Evolutionary conservation across 129 eudicot genomes (phyloP).

Genomic region (Saussurea involucrata): DNA sequence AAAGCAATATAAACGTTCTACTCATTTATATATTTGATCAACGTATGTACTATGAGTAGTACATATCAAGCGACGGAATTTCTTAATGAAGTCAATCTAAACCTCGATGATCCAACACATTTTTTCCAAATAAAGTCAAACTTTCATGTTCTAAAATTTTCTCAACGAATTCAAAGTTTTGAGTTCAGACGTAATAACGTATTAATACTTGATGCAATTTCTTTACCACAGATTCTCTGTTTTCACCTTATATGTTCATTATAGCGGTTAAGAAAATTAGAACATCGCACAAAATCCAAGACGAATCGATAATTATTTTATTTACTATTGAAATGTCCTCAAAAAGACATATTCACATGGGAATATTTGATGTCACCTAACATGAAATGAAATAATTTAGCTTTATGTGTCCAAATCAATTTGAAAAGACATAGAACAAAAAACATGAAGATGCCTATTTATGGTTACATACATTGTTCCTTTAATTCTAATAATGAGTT

Average conservation of each 20-base stretch:
- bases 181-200: background rate
- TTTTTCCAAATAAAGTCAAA: background rate
- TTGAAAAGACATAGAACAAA: background rate
- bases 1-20: background rate
- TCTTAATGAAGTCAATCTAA: background rate
- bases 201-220: background rate
- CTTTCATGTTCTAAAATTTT: background rate
- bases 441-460: constrained; percentile 12
- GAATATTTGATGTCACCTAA: constrained; percentile 10
- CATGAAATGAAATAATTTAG: constrained; percentile 13
- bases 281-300: constrained; percentile 6
- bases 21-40: background rate
- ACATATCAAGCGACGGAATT: background rate
- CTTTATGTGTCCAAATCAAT: constrained; percentile 16
- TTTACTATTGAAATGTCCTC: constrained; percentile 15
- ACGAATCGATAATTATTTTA: background rate
- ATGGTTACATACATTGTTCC: constrained; percentile 27
- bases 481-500: background rate
- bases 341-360: constrained; percentile 28
- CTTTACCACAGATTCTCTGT: background rate
- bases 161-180: background rate
- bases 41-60: background rate
- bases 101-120: background rate
- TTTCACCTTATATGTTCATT: background rate
- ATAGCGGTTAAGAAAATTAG: background rate